Percentiles rank a stretch among this genome's conserved stretches.
phyloP scores from a whole-genome alignment of 2,329 filamentous ascomycete species.

The Scytalidium sp. region DNA sequence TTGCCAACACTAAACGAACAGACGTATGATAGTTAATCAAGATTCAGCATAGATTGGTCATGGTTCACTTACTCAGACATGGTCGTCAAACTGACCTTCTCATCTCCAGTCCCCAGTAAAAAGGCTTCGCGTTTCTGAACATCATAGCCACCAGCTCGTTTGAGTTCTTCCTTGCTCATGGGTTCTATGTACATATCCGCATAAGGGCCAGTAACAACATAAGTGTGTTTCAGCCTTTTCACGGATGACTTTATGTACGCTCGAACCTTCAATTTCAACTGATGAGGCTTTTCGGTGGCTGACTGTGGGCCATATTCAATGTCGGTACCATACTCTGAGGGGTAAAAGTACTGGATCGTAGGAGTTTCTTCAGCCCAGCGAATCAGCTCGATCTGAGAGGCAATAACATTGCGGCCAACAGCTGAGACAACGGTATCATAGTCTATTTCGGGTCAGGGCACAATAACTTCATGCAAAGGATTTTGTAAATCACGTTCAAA shows the following conservation, averaged over 20 bases:
- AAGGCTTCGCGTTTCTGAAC: conserved; percentile 53
- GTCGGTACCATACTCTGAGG: conserved; percentile 51
- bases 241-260: conserved; percentile 53
- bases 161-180: conserved; percentile 23
- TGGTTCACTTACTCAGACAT: conserved; percentile 61
- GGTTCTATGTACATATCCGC: conserved; percentile 55
- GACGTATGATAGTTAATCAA: conserved; percentile 32
- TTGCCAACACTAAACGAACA: conserved; percentile 44
- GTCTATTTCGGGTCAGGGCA: conserved; percentile 26
- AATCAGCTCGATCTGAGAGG: conserved; percentile 60
- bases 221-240: conserved; percentile 57
- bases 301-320: conserved; percentile 56
- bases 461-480: neutral
- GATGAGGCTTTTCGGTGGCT: conserved; percentile 61
- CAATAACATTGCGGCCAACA: conserved; percentile 61
- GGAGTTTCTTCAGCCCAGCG: conserved; percentile 55
- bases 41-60: neutral
- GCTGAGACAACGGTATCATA: conserved; percentile 66
- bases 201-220: conserved; percentile 70
- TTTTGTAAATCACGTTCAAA: neutral
- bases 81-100: conserved; percentile 63
- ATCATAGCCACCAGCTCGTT: conserved; percentile 55
- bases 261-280: conserved; percentile 67
- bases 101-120: conserved; percentile 60
- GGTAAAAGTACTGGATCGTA: conserved; percentile 61